These are phyloP conservation scores for Mycena maculata DNA, from an alignment of 768 basidiomycete species.

Conservation along the genomic window DNA sequence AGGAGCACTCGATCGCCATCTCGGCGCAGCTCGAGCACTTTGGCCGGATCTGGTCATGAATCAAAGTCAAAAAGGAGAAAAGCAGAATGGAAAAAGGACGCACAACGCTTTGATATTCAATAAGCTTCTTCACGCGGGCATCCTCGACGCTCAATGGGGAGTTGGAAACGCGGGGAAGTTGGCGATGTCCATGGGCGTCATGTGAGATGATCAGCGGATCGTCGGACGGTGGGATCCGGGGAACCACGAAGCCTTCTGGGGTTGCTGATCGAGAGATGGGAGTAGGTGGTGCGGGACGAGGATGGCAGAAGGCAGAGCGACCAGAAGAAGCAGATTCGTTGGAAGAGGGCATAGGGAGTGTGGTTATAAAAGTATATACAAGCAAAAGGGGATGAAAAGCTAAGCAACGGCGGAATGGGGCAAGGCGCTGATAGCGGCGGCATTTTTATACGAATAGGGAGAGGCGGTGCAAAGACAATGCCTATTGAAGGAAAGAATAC, in stretches of 20 bases:
- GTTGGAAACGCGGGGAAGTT: not conserved
- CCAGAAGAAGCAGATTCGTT: not conserved
- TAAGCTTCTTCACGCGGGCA: not conserved
- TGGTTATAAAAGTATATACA: not conserved
- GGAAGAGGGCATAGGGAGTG: not conserved
- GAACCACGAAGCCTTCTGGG: not conserved
- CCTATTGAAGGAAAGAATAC: too few relatives aligned
- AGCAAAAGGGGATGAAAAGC: too few relatives aligned
- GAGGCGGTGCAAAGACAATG: too few relatives aligned
- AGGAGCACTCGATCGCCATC: not conserved
- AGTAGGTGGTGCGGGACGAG: not conserved
- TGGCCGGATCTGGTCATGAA: not conserved
- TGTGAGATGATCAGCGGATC: not conserved
- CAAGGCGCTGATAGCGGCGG: too few relatives aligned
- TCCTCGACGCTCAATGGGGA: not conserved
- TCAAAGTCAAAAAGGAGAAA: not conserved
- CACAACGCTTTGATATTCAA: not conserved
- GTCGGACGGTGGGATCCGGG: not conserved
- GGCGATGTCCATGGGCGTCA: not conserved
- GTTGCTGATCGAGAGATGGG: not conserved
- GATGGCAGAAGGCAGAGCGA: not conserved
- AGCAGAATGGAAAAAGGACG: not conserved
- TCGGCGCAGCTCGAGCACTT: conserved; percentile 1
- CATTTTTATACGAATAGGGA: too few relatives aligned
- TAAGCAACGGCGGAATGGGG: too few relatives aligned